A percentile compares a stretch with the other conserved stretches of the same genome.
Conservation (phyloP, 202 grass and related monocot genomes). For the Musa balbisiana region DNA sequence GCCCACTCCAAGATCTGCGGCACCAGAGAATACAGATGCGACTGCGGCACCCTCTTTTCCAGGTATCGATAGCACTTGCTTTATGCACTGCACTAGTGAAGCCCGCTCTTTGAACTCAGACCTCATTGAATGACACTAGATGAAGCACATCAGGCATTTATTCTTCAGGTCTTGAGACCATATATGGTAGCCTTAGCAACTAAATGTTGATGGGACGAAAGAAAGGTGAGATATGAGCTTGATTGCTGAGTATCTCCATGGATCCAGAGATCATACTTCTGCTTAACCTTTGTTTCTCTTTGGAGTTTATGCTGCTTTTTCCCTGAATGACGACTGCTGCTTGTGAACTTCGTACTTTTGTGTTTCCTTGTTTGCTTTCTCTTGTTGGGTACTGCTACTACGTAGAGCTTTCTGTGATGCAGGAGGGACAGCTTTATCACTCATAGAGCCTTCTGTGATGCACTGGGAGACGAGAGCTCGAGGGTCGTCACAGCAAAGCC, state of each 20-base stretch:
- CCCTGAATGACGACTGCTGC: constrained; percentile 8
- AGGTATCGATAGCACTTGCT: not conserved
- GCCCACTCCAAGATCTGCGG: constrained; percentile 9
- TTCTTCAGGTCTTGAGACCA: too few relatives aligned
- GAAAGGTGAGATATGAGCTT: too few relatives aligned
- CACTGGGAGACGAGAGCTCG: constrained; percentile 85
- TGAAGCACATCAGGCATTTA: too few relatives aligned
- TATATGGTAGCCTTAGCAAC: too few relatives aligned
- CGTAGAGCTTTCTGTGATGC: not conserved
- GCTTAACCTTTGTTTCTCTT: constrained; percentile 1
- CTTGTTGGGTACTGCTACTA: not conserved
- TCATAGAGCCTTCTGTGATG: constrained; percentile 89
- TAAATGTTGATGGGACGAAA: too few relatives aligned
- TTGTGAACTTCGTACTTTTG: constrained; percentile 27
- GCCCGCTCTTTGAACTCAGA: too few relatives aligned
- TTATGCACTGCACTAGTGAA: too few relatives aligned
- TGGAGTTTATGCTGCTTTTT: constrained; percentile 20
- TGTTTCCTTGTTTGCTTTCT: not conserved
- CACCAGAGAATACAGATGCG: constrained; percentile 5
- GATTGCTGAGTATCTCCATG: too few relatives aligned
- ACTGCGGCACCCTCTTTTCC: constrained; percentile 3
- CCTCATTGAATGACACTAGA: too few relatives aligned
- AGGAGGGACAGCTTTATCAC: constrained; percentile 98
- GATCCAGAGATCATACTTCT: not conserved
- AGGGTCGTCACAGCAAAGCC: constrained; percentile 36